A percentile compares a stretch with the other conserved stretches of the same genome.
Conservation (phyloP, 306 rosid genomes). For the Prunus mira region DNA sequence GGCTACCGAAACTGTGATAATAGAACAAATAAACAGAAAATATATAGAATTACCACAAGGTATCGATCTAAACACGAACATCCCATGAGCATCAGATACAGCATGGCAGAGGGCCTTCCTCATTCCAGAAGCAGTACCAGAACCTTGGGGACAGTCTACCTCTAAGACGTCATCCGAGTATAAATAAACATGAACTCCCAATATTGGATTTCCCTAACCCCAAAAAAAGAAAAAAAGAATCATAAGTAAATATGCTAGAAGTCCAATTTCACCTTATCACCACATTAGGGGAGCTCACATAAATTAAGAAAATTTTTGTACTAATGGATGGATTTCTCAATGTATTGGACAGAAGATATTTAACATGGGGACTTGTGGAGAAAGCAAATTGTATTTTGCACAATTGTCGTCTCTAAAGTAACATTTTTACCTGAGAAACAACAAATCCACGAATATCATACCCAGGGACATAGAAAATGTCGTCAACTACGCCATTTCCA, state of each 20-base stretch:
- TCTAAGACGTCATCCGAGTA: constrained; percentile 79
- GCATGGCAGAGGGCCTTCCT: constrained; percentile 79
- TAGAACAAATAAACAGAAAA: constrained; percentile 7
- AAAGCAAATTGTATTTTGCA: constrained; percentile 3
- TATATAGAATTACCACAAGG: constrained; percentile 78
- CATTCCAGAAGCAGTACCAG: constrained; percentile 54
- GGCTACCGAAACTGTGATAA: neutral
- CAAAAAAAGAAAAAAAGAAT: constrained; percentile 12
- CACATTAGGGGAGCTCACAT: neutral
- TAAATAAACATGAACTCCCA: constrained; percentile 87
- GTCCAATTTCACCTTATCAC: neutral
- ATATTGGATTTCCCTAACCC: constrained; percentile 86
- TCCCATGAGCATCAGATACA: constrained; percentile 82
- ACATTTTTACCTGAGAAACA: constrained; percentile 84
- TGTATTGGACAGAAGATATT: neutral
- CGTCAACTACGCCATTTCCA: constrained; percentile 65
- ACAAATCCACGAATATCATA: constrained; percentile 75
- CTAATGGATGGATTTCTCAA: neutral
- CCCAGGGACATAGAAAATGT: constrained; percentile 80
- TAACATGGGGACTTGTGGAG: constrained; percentile 4
- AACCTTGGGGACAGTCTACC: constrained; percentile 89
- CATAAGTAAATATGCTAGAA: neutral
- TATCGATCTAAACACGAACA: constrained; percentile 68
- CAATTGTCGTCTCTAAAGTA: constrained; percentile 12
- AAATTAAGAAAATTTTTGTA: neutral